phyloP scores from a whole-genome alignment of 1,284 basidiomycete species.

The Wolfiporia cocos region DNA sequence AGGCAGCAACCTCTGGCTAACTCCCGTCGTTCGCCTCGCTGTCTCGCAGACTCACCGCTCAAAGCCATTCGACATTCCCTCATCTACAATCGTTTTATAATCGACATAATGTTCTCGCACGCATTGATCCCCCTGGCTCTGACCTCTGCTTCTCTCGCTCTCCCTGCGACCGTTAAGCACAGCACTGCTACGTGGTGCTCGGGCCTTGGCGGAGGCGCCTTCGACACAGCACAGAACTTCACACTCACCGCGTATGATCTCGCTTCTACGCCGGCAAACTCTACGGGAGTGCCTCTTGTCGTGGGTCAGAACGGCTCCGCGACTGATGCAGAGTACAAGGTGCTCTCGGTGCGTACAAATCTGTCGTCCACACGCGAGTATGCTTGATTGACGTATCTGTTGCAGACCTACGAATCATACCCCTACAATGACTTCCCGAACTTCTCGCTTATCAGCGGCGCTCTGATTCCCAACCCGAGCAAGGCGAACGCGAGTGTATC shows the following conservation, averaged over 20 bases:
- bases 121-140: conserved; percentile 2
- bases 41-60: not conserved
- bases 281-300: conserved; percentile 11
- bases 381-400: not conserved
- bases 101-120: conserved; percentile 2
- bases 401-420: conserved; percentile 12
- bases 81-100: not conserved
- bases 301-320: conserved; percentile 1
- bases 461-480: conserved; percentile 2
- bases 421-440: conserved; percentile 7
- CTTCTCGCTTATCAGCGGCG: conserved; percentile 7
- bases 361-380: not conserved
- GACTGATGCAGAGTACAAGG: not conserved
- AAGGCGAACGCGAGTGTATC: not conserved
- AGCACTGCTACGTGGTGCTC: conserved; percentile 7
- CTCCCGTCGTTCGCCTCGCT: not conserved
- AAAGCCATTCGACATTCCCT: conserved; percentile 1
- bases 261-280: conserved; percentile 7
- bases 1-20: too few species aligned
- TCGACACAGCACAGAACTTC: conserved; percentile 12
- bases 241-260: conserved; percentile 11
- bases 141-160: not conserved
- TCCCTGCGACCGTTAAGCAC: not conserved
- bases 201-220: conserved; percentile 10
- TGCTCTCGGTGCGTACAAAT: conserved; percentile 6